These are phyloP conservation scores for Exserohilum rostratum DNA, from an alignment of 2,329 filamentous ascomycete species.

Conservation along the genomic window DNA sequence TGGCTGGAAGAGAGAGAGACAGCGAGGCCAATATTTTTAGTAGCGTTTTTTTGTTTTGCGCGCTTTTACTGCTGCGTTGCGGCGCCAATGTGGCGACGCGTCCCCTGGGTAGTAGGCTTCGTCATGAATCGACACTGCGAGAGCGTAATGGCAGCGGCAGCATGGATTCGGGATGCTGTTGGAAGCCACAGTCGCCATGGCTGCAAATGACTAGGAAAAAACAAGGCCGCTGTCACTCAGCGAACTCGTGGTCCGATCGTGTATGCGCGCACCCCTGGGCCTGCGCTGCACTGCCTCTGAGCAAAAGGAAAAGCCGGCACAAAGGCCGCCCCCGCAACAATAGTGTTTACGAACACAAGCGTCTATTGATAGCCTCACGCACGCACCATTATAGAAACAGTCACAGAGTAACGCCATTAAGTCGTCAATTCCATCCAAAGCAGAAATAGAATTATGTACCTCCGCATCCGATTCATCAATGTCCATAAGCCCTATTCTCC, in stretches of 20 bases:
- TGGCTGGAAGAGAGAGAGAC: too few species aligned
- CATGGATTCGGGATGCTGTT: too few species aligned
- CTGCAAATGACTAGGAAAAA: too few species aligned
- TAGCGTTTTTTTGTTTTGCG: too few species aligned
- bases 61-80: too few species aligned
- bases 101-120: too few species aligned
- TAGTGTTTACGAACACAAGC: background rate
- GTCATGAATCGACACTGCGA: background rate
- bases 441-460: conserved; percentile 15
- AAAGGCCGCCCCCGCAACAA: background rate
- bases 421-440: conserved; percentile 4
- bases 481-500: conserved; percentile 1
- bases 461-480: conserved; percentile 7
- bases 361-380: background rate
- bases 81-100: background rate
- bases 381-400: background rate
- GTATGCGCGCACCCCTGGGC: background rate
- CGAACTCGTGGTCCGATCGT: conserved; percentile 15
- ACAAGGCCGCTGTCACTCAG: background rate
- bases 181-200: too few species aligned
- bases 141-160: too few species aligned
- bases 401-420: conserved; percentile 8
- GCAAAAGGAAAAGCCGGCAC: conserved; percentile 2
- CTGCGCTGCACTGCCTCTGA: conserved; percentile 1
- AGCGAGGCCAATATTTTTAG: too few species aligned